phyloP scores from a whole-genome alignment of 2,329 filamentous ascomycete genomes.

The Botrytis elliptica region DNA sequence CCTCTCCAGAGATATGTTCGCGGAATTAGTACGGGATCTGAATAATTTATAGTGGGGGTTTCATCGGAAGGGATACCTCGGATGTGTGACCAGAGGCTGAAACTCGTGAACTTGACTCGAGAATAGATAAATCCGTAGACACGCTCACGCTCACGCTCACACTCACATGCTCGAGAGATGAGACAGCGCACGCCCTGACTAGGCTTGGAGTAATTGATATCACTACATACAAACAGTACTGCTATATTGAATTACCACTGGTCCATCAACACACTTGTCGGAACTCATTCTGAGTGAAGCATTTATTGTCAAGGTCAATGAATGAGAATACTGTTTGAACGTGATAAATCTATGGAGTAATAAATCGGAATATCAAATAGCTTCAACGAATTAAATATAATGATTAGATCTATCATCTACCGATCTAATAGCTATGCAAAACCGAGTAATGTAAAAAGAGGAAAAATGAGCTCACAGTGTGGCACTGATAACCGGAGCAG shows the following conservation, averaged over 20 bases:
- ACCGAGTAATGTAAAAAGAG: not conserved
- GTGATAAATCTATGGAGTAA: not conserved
- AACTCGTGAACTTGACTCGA: not conserved
- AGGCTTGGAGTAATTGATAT: not conserved
- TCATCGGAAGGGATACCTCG: conserved; percentile 4
- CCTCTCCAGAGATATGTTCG: not conserved
- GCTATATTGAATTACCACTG: not conserved
- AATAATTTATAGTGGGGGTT: conserved; percentile 3
- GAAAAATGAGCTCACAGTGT: not conserved
- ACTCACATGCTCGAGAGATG: not conserved
- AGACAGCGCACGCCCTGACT: not conserved
- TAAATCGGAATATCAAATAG: not conserved
- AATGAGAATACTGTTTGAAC: not conserved
- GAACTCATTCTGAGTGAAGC: not conserved
- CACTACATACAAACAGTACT: not conserved
- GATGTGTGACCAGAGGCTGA: not conserved
- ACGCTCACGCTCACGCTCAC: not conserved
- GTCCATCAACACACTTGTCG: not conserved
- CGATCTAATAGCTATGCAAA: conserved; percentile 12
- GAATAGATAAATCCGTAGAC: not conserved
- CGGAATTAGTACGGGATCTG: not conserved
- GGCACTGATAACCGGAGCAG: not conserved
- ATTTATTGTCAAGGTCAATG: not conserved
- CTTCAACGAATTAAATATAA: not conserved
- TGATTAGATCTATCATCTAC: not conserved